phyloP scores from a whole-genome alignment of 768 basidiomycete species.

The Tylopilus sp. region DNA sequence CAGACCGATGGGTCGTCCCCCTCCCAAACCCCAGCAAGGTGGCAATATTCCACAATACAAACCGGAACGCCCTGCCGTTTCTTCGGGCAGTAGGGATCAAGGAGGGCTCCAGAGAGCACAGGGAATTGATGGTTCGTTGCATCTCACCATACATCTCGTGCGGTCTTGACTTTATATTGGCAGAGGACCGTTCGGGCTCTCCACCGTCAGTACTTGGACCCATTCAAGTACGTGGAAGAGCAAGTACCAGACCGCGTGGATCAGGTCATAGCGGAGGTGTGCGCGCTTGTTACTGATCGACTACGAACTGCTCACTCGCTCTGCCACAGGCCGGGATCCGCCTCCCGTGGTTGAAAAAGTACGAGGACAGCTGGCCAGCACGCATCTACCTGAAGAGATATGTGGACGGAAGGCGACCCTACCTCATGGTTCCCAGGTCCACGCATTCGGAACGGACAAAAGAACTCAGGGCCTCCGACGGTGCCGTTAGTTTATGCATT shows the following conservation, averaged over 20 bases:
- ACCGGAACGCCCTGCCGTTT: neutral
- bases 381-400: slow-evolving; percentile 21
- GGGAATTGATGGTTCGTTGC: slow-evolving; percentile 1
- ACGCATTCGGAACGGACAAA: neutral
- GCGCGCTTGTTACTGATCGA: neutral
- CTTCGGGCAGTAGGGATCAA: slow-evolving; percentile 2
- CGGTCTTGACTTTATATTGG: neutral
- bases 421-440: neutral
- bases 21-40: neutral
- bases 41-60: neutral
- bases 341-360: slow-evolving; percentile 19
- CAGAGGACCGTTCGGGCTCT: slow-evolving; percentile 11
- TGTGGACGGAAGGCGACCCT: slow-evolving; percentile 3
- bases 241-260: slow-evolving; percentile 8
- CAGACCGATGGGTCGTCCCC: neutral
- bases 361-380: slow-evolving; percentile 19
- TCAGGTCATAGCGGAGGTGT: slow-evolving; percentile 5
- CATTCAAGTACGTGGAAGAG: slow-evolving; percentile 17
- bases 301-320: neutral
- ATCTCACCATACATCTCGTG: neutral
- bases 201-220: slow-evolving; percentile 2
- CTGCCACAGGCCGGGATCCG: slow-evolving; percentile 2
- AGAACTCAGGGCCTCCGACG: neutral
- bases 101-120: slow-evolving; percentile 4
- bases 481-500: neutral